These are phyloP conservation scores for Boletus edulis DNA, from an alignment of 768 basidiomycete genomes.

Conservation along the genomic window DNA sequence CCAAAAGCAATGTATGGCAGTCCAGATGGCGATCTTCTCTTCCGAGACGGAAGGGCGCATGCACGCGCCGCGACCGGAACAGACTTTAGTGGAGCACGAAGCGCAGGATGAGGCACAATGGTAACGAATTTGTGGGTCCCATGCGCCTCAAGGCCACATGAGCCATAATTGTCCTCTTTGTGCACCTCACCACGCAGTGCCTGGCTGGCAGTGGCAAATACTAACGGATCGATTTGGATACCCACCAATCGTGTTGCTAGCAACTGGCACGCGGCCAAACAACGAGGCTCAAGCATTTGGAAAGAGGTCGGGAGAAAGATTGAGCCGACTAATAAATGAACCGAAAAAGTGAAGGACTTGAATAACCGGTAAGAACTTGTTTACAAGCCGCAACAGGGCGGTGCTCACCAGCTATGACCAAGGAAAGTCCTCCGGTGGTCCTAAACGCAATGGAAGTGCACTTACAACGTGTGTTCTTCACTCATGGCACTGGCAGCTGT, in stretches of 20 bases:
- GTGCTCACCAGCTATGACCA: too few species aligned
- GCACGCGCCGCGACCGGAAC: not conserved
- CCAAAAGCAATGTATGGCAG: not conserved
- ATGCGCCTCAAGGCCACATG: not conserved
- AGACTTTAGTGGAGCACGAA: not conserved
- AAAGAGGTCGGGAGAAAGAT: not conserved
- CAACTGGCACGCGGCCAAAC: not conserved
- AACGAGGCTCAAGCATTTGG: not conserved
- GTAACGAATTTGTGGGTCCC: not conserved
- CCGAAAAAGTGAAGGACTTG: too few species aligned
- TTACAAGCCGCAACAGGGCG: too few species aligned
- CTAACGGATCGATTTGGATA: not conserved
- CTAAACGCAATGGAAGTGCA: too few species aligned
- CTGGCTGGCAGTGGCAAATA: not conserved
- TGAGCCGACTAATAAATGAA: too few species aligned
- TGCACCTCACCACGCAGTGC: not conserved
- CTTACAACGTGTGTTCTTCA: too few species aligned
- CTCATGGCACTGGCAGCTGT: too few species aligned
- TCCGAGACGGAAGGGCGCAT: not conserved
- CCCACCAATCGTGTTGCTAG: not conserved
- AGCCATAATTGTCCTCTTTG: not conserved
- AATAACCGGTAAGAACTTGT: too few species aligned
- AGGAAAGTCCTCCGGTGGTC: too few species aligned
- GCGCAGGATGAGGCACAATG: not conserved
- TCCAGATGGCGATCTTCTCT: conserved; percentile 4